Conservation (phyloP, 768 basidiomycete genomes). For the Pleurotus eryngii region DNA sequence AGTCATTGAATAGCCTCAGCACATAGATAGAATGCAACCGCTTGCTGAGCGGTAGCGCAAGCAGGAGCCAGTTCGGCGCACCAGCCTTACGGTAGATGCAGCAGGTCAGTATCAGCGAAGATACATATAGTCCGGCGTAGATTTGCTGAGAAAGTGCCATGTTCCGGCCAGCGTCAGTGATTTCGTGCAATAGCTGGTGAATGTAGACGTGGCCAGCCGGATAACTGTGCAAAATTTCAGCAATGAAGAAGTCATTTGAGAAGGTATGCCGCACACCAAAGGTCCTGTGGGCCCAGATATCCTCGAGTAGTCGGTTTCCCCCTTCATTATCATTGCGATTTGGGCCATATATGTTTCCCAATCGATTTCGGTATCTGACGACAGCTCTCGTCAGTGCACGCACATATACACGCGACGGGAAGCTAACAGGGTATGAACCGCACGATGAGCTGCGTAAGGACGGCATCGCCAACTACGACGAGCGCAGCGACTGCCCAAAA, state of each 20-base stretch:
- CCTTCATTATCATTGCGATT: constrained; percentile 69
- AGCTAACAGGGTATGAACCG: constrained; percentile 78
- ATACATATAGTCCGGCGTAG: constrained; percentile 72
- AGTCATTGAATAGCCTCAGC: constrained; percentile 92
- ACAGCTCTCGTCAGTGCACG: constrained; percentile 14
- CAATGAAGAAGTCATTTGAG: not conserved
- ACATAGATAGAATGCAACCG: constrained; percentile 92
- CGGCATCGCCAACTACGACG: constrained; percentile 69
- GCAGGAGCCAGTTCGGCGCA: constrained; percentile 67
- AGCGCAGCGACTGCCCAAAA: constrained; percentile 68
- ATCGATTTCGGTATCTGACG: constrained; percentile 94
- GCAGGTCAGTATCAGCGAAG: constrained; percentile 60
- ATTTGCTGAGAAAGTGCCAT: constrained; percentile 70
- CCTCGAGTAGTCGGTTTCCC: constrained; percentile 77
- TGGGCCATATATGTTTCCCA: constrained; percentile 97
- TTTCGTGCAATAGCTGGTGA: constrained; percentile 63
- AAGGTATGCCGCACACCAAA: constrained; percentile 61
- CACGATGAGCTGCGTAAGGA: constrained; percentile 79
- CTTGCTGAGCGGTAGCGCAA: constrained; percentile 84
- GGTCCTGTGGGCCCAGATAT: constrained; percentile 92
- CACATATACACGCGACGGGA: constrained; percentile 3
- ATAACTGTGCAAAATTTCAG: constrained; percentile 53
- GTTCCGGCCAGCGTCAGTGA: constrained; percentile 61
- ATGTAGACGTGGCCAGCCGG: constrained; percentile 91
- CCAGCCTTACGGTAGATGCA: constrained; percentile 64